Base-by-base conservation (phyloP, 768 basidiomycete genomes). In the Lactarius quietus region DNA sequence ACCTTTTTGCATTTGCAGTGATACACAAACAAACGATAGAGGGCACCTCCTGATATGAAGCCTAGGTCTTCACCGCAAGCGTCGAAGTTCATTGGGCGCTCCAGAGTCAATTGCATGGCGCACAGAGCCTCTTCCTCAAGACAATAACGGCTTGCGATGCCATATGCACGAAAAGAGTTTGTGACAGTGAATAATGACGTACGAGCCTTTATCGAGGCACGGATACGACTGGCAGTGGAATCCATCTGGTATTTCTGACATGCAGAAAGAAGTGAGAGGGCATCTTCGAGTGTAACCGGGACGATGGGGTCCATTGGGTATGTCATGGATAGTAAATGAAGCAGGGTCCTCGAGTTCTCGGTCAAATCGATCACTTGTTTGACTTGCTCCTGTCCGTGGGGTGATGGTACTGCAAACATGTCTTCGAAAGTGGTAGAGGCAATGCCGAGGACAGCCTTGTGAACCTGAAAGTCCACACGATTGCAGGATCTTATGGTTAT, bases 351-450 rank as follows among this genome's bases (percentile, higher is more conserved):
- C 20, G 63, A 55, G 26, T 55, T 39, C 7, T 64, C 63, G 1
- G 53, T 23, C 33, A 59, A 36, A 31, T n/a, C 18, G n/a, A 58
- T 41, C 8, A 51, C 29, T 6, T 35, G 62, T 29, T 5, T 48
- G 62, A 6, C 8, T 17, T 23, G 35, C 33, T 26, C 55, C 51
- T 58, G 26, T 28, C 33, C 62, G 15, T 26, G 23, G 2, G 63
- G 56, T 4, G 26, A 33, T n/a, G 62, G 48, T 20, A 38, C 57
- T 1, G 79, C 77, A 68, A 87, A 82, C 76, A 85, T 82, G 66
- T 79, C 77, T 58, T 77, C 76, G 68, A 88, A 87, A 72, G 87
- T 81, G 5, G 82, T 78, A 10, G 87, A 88, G 0, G 84, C 81
- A 17, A 85, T 71, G 20, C 82, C 79, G 15, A 88, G 76, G 62